Conservation (phyloP, 2,329 filamentous ascomycete genomes). For the Cordyceps sp. region DNA sequence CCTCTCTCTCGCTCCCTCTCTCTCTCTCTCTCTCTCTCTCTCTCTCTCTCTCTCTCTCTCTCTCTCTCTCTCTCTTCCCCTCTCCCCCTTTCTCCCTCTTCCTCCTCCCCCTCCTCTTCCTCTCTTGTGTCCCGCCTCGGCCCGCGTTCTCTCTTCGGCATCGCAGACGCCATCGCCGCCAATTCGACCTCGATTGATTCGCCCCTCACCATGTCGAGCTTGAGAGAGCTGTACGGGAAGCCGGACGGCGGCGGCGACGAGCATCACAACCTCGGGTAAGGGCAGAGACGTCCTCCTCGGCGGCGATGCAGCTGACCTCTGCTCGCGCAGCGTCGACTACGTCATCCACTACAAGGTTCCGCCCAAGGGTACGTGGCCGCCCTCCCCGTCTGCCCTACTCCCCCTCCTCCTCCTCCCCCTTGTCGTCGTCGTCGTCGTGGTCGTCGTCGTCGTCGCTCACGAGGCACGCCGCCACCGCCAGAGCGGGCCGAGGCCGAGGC, state of each 20-base stretch:
- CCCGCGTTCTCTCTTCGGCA: not conserved
- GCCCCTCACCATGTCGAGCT: constrained; percentile 14
- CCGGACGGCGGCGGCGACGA: constrained; percentile 9
- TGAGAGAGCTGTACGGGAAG: constrained; percentile 15
- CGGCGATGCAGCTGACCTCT: not conserved
- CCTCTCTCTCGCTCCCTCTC: too few species aligned
- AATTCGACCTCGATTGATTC: too few species aligned
- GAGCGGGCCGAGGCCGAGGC: constrained; percentile 54
- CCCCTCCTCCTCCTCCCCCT: too few species aligned
- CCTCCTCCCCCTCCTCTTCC: not conserved
- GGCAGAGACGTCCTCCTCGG: not conserved
- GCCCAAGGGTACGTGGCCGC: constrained; percentile 36
- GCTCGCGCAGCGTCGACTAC: constrained; percentile 55
- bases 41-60: too few species aligned
- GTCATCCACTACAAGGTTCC: constrained; percentile 67
- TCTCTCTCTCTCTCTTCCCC: not conserved
- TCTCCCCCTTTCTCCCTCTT: not conserved
- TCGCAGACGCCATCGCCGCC: not conserved
- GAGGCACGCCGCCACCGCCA: constrained; percentile 15
- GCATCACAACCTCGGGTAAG: constrained; percentile 24
- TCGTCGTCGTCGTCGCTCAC: too few species aligned
- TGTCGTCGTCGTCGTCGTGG: too few species aligned
- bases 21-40: too few species aligned
- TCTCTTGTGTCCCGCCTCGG: not conserved
- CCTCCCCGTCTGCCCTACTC: too few species aligned